Base-by-base conservation (phyloP, 2,329 filamentous ascomycete species). In the Neofusicoccum kwambonambiense region DNA sequence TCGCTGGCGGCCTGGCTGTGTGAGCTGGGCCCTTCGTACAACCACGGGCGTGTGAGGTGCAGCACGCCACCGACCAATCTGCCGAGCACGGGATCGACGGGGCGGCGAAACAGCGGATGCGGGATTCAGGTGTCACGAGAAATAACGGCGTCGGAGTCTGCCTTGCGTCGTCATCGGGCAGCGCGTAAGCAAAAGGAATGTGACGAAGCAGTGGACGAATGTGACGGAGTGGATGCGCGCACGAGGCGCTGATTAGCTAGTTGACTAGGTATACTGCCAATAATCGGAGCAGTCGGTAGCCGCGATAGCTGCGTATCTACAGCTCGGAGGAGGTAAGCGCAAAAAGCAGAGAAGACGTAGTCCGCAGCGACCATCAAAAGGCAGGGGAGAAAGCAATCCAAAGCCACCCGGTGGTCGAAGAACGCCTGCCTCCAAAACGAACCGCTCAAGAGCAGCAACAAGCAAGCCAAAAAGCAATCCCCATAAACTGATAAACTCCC, bases 391-490 rank as follows among this genome's bases (percentile, higher is more conserved):
- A 63, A 64, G 61, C 39, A 64, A 64, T 64, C 61, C 61, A 64
- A 64, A 54, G 60, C 49, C 50, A 56, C 56, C 50, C 39, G 22
- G 56, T 60, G 56, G 56, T 60, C 56, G 42, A 60, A 37, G 49
- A 56, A 64, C 61, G 61, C 61, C 51, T 49, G 50, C 61, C 41
- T 45, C 61, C 41, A 64, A 35, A 64, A 62, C 61, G 44, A 42
- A 64, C 50, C 61, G 61, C 61, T 64, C 47, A 64, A 64, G 41
- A 64, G 42, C 61, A 64, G 61, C 50, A 39, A 56, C 61, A 19
- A 64, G 39, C 17, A 54, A 56, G 49, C 49, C 39, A 31, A 62
- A 31, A 51, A 56, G 42, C 61, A 64, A 31, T 52, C 34, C 50
- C 49, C 47, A 51, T 37, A 56, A 37, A 44, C 44, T 35, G 56